Evolutionary conservation across 2,329 filamentous ascomycete species (phyloP), one percentile per base, ranked within the genome.

Genomic region (Neofusicoccum cordaticola): DNA sequence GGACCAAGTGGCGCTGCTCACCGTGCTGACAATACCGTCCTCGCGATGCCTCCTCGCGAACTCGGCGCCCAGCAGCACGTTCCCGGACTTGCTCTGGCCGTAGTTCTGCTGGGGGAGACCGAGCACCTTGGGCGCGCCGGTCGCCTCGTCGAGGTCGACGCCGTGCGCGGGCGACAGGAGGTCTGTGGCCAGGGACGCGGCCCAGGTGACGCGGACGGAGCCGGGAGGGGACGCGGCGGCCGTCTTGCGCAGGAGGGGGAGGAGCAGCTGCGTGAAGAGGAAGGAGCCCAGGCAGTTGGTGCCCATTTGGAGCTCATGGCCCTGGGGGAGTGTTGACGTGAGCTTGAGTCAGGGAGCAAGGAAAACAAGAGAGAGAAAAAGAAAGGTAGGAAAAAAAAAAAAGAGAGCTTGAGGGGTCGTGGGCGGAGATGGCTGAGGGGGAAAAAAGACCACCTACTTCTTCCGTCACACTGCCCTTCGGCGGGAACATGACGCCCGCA

Each of bases 231-330:
- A 68, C 3, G 53, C 56, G 39, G 66, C 65, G 0, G 75, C 78
- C 0, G 79, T 76, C 13, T 69, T 56, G 1, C 66, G 42, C 1
- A 81, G 70, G 5, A 76, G 34, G 0, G 79, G 78, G 0, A 73
- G 69, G 1, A 82, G 70, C 0, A 78, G 65, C 63, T 79, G 69
- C 0, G 75, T 79, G 51, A 82, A 76, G 1, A 81, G 72, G 51
- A 75, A 78, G 1, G 77, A 77, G 0, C 73, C 80, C 2, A 82
- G 62, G 57, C 72, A 75, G 65, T 82, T 80, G 6, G 75, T 78
- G 4, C 74, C 80, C 7, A 81, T 69, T 61, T 79, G 74, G 9
- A 69, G 27, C 22, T 75, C 72, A 53, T 69, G 65, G 11, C 69
- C 70, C 42, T 74, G 71, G 22, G 11, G 17, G 11, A 3, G 7